Evolutionary conservation across 768 basidiomycete genomes (phyloP), one percentile per base, ranked within the genome.

Genomic region (Lactifluus rugatus): DNA sequence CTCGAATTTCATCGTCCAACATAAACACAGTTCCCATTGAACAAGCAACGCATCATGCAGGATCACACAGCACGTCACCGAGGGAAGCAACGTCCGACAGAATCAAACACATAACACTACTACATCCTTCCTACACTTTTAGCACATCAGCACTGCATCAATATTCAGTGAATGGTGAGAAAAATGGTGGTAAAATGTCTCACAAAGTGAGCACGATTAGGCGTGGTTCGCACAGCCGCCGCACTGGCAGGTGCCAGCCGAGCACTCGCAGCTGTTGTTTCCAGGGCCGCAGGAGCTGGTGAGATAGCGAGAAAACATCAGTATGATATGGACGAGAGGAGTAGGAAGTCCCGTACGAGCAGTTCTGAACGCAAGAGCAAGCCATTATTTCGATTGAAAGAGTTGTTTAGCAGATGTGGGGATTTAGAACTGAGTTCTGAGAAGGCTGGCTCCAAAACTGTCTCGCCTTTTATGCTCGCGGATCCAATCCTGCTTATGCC

Each of bases 171-270:
- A 31, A 34, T 19, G 5, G 11, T 2, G 21, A 16, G 19, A 32
- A 26, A n/a, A 28, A 42, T 23, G 14, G 11, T 21, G 23, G 19
- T 8, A 6, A 17, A 34, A 16, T 10, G 8, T 31, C 53, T 54
- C 23, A 59, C 58, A 26, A 2, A 23, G 25, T 19, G 2, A 5
- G 11, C n/a, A 7, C 17, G 9, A 19, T n/a, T 41, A 52, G 13
- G 41, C 4, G 58, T 61, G 54, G 39, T 61, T 61, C 17, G 36
- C 21, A 21, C 62, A 62, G 54, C 1, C 31, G 26, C n/a, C 8
- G 62, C 62, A 62, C 28, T 21, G 14, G 34, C 62, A 62, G 11
- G 46, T 2, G 10, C 50, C 54, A 36, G 58, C 16, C 16, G 50
- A 3, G 39, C 62, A 62, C 17, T 8, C 2, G 54, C 62, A 62